phyloP scores from a whole-genome alignment of 306 rosid species.

The Trifolium subterraneum region DNA sequence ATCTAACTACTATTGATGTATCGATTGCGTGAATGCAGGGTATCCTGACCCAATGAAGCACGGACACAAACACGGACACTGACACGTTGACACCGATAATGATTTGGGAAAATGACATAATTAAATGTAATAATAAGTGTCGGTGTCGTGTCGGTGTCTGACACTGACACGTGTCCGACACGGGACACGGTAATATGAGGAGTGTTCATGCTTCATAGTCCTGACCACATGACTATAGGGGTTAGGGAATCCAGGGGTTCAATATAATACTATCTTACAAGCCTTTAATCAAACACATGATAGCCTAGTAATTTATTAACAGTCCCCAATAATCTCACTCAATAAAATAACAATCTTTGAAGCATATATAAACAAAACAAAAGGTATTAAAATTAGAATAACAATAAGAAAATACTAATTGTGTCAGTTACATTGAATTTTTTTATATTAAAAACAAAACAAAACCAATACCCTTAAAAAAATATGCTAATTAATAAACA shows the following conservation, averaged over 20 bases:
- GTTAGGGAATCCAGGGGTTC: not conserved
- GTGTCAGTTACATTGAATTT: not conserved
- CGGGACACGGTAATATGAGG: too few species aligned
- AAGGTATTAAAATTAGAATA: not conserved
- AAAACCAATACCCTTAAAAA: not conserved
- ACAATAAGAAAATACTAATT: not conserved
- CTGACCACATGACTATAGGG: not conserved
- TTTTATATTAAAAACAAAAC: not conserved
- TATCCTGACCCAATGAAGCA: not conserved
- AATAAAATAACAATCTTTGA: constrained; percentile 19
- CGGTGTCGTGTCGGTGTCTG: too few species aligned
- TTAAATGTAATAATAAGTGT: too few species aligned
- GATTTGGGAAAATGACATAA: too few species aligned
- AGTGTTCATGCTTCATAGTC: too few species aligned
- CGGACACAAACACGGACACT: too few species aligned
- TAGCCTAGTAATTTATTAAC: constrained; percentile 26
- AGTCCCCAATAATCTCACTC: constrained; percentile 33
- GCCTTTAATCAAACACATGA: constrained; percentile 53
- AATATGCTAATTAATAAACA: not conserved
- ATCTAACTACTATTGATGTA: not conserved
- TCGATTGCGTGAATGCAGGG: not conserved
- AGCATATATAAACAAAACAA: constrained; percentile 2
- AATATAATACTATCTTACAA: constrained; percentile 2
- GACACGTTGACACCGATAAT: too few species aligned
- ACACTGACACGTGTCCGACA: too few species aligned